phyloP scores from a whole-genome alignment of 345 rosid species.

The Eucalyptus cloeziana region DNA sequence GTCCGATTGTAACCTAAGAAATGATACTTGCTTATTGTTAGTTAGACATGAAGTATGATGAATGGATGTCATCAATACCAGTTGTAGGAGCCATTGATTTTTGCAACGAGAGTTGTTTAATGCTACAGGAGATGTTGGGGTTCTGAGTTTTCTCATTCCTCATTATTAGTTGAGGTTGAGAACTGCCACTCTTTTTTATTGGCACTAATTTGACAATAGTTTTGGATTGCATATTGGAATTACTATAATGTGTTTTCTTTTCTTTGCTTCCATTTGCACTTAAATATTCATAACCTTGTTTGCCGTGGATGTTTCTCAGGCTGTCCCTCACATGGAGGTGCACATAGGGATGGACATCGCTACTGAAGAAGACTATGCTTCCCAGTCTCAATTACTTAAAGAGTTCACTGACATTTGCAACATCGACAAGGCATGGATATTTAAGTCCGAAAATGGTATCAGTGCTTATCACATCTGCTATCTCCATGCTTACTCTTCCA shows the following conservation, averaged over 20 bases:
- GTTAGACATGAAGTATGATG: not conserved
- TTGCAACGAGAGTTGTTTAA: not conserved
- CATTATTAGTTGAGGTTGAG: not conserved
- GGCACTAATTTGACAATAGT: not conserved
- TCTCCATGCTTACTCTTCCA: not conserved
- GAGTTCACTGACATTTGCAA: constrained; percentile 50
- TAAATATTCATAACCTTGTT: constrained; percentile 6
- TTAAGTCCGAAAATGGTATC: constrained; percentile 41
- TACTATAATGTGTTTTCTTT: not conserved
- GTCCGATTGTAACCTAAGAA: not conserved
- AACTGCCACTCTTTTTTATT: not conserved
- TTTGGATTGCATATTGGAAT: not conserved
- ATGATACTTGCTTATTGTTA: not conserved
- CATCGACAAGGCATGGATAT: constrained; percentile 81
- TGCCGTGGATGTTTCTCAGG: constrained; percentile 40
- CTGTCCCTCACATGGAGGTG: constrained; percentile 13
- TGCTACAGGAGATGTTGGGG: not conserved
- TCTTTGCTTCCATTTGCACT: constrained; percentile 3
- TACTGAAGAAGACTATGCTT: constrained; percentile 54
- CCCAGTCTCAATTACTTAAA: constrained; percentile 59
- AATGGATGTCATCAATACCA: not conserved
- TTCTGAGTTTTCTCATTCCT: not conserved
- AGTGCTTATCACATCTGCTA: not conserved
- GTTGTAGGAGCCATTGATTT: not conserved
- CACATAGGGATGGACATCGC: constrained; percentile 35